Evolutionary conservation across 1,284 basidiomycete genomes (phyloP).

Genomic region (Puccinia horiana): DNA sequence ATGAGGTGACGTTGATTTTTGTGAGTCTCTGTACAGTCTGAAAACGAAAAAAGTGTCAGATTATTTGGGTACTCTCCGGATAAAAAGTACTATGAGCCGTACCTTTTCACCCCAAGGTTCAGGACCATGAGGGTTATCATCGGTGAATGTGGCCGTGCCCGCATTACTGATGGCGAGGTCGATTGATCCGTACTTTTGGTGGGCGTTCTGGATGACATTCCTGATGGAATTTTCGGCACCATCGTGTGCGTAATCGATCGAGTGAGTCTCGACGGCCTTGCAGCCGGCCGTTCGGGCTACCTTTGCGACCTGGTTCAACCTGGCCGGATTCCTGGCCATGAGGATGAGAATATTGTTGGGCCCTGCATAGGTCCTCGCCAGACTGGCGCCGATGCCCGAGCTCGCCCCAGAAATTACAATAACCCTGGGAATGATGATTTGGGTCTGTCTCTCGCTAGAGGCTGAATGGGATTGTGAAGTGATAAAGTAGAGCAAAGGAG

Average conservation of each 20-base stretch:
- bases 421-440: not conserved
- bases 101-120: slow-evolving; percentile 46
- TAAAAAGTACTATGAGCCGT: not conserved
- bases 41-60: not conserved
- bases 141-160: slow-evolving; percentile 45
- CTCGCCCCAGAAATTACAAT: slow-evolving; percentile 42
- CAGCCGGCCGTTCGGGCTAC: slow-evolving; percentile 22
- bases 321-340: slow-evolving; percentile 29
- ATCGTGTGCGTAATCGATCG: slow-evolving; percentile 39
- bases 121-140: slow-evolving; percentile 36
- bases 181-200: slow-evolving; percentile 45
- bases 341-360: slow-evolving; percentile 28
- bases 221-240: slow-evolving; percentile 32
- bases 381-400: slow-evolving; percentile 44
- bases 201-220: slow-evolving; percentile 1
- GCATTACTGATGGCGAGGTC: slow-evolving; percentile 36
- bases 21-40: slow-evolving; percentile 43
- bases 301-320: slow-evolving; percentile 45
- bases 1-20: slow-evolving; percentile 25
- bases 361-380: slow-evolving; percentile 26
- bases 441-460: not conserved
- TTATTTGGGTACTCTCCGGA: not conserved
- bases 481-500: slow-evolving; percentile 3
- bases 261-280: slow-evolving; percentile 31
- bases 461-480: not conserved